phyloP scores from a whole-genome alignment of 2,329 filamentous ascomycete species.

The Paecilomyces variotii region DNA sequence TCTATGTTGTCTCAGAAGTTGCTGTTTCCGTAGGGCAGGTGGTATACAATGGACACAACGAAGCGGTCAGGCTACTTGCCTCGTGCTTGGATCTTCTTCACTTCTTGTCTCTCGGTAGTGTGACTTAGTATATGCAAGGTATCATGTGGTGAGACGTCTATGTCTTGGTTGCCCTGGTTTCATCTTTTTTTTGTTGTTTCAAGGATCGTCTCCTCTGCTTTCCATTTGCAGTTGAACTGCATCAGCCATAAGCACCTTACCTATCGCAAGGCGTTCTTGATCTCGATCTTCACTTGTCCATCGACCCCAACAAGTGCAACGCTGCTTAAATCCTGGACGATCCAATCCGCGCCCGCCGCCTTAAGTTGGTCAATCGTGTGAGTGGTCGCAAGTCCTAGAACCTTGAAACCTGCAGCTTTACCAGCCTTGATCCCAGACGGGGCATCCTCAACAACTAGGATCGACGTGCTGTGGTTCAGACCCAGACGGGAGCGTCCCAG shows the following conservation, averaged over 20 bases:
- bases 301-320: slow-evolving; percentile 53
- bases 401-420: slow-evolving; percentile 77
- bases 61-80: neutral
- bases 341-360: slow-evolving; percentile 76
- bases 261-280: slow-evolving; percentile 49
- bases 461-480: slow-evolving; percentile 37
- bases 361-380: slow-evolving; percentile 65
- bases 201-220: neutral
- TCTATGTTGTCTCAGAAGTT: neutral
- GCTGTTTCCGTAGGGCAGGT: neutral
- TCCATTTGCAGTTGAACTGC: neutral
- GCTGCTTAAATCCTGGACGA: slow-evolving; percentile 70
- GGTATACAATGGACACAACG: neutral
- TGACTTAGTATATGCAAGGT: slow-evolving; percentile 2
- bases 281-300: slow-evolving; percentile 59
- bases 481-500: slow-evolving; percentile 58
- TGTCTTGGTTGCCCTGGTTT: neutral
- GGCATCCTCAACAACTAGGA: slow-evolving; percentile 82
- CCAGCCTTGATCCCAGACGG: slow-evolving; percentile 77
- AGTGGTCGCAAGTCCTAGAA: slow-evolving; percentile 77
- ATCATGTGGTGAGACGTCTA: neutral
- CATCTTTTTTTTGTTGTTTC: neutral
- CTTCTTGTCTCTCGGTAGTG: neutral
- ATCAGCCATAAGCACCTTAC: neutral
- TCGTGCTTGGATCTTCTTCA: neutral